Evolutionary conservation across 805 yeast species (phyloP).

Genomic region (Candida awuae): DNA sequence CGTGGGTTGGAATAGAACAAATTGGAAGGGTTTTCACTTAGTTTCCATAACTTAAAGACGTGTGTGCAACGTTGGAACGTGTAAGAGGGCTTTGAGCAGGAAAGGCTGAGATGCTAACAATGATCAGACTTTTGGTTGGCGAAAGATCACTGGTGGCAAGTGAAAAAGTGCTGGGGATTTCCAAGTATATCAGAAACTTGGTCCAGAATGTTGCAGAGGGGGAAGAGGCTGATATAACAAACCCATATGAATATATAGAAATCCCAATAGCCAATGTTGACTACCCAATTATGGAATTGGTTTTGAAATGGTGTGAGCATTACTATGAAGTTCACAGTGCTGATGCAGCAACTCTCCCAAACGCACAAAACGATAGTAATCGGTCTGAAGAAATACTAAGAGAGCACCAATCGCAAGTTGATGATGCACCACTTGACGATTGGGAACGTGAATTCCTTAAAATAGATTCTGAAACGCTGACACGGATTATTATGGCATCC

Average conservation of each 20-base stretch:
- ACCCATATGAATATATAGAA: neutral
- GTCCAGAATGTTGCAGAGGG: no score
- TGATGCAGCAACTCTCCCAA: neutral
- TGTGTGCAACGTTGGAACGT: no score
- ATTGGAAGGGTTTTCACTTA: no score
- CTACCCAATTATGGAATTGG: slow-evolving; percentile 5
- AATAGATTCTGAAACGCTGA: slow-evolving; percentile 77
- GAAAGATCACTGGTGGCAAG: no score
- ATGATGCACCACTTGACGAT: slow-evolving; percentile 35
- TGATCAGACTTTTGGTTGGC: no score
- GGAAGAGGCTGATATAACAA: slow-evolving; percentile 1
- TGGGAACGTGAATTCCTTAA: slow-evolving; percentile 89
- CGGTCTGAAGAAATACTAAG: slow-evolving; percentile 37
- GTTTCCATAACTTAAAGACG: no score
- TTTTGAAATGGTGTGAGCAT: slow-evolving; percentile 13
- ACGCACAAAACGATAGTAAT: neutral
- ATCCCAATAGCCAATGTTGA: slow-evolving; percentile 10
- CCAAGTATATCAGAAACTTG: no score
- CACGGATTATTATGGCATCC: slow-evolving; percentile 70
- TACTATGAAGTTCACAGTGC: slow-evolving; percentile 6
- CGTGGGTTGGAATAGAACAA: no score
- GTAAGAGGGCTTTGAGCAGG: no score
- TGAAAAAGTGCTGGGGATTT: no score
- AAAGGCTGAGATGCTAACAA: no score
- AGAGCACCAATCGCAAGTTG: slow-evolving; percentile 54